phyloP scores from a whole-genome alignment of 106 monocot species.

The Dendrobium catenatum region DNA sequence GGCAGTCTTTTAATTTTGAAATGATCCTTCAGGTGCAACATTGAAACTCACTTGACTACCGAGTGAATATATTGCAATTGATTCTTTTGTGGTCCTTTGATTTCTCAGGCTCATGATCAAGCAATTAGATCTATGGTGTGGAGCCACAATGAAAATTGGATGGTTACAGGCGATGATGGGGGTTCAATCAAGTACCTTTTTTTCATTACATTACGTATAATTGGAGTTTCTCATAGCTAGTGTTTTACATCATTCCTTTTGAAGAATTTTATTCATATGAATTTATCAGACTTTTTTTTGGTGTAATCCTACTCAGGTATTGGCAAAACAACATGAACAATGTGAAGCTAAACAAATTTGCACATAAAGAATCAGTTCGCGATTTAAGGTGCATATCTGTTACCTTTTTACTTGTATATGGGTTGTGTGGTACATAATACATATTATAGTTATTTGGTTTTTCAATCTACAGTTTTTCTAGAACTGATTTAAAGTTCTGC shows the following conservation, averaged over 20 bases:
- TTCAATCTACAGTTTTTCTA: constrained; percentile 64
- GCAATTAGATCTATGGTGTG: constrained; percentile 96
- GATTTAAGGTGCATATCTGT: constrained; percentile 57
- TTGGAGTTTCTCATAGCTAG: background rate
- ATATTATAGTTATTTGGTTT: background rate
- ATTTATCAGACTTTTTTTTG: background rate
- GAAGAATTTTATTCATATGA: background rate
- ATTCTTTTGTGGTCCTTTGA: background rate
- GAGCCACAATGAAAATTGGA: constrained; percentile 99
- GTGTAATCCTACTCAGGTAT: constrained; percentile 38
- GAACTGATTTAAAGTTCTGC: constrained; percentile 97
- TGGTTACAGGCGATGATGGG: constrained; percentile 99
- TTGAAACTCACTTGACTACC: background rate
- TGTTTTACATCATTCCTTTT: background rate
- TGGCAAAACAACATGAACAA: constrained; percentile 99
- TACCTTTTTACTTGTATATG: background rate
- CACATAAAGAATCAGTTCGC: constrained; percentile 95
- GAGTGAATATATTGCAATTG: background rate
- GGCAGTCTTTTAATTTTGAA: constrained; percentile 98
- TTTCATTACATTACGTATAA: background rate
- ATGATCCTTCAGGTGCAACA: constrained; percentile 95
- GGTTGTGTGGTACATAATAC: background rate
- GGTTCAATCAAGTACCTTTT: constrained; percentile 83
- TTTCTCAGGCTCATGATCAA: constrained; percentile 83
- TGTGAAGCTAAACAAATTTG: constrained; percentile 93